Conservation (phyloP, 306 rosid genomes). For the Prunus mira region DNA sequence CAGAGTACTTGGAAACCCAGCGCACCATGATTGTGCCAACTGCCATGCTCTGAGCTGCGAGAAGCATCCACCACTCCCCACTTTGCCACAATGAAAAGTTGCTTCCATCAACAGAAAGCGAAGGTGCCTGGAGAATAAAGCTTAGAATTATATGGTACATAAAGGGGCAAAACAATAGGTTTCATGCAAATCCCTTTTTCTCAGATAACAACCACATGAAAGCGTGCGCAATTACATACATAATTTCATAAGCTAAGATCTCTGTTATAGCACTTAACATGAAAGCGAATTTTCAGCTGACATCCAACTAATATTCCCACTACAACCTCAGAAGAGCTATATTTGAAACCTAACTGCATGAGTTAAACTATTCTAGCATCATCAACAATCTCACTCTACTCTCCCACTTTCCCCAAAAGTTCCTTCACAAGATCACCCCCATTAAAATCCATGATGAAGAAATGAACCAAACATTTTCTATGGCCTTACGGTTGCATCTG, state of each 20-base stretch:
- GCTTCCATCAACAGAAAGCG: conserved; percentile 54
- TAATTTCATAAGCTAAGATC: not conserved
- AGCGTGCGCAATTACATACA: not conserved
- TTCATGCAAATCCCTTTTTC: not conserved
- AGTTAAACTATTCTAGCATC: no score
- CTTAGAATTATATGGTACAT: not conserved
- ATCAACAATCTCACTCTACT: no score
- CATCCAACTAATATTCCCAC: no score
- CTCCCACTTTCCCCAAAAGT: no score
- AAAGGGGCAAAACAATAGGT: not conserved
- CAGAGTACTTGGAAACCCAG: conserved; percentile 95
- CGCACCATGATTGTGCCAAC: conserved; percentile 97
- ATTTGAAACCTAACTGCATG: no score
- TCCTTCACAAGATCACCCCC: no score
- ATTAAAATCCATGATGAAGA: not conserved
- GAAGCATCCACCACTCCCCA: conserved; percentile 99
- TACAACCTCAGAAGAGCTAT: no score
- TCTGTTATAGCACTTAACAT: not conserved
- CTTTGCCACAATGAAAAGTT: conserved; percentile 88
- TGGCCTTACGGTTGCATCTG: not conserved
- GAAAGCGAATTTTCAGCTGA: not conserved
- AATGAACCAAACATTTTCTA: not conserved
- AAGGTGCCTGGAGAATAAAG: conserved; percentile 34
- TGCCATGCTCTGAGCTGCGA: conserved; percentile 99
- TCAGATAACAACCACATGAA: not conserved